Evolutionary conservation across 176 grass and related monocot species (phyloP).

Genomic region (Thinopyrum elongatum): DNA sequence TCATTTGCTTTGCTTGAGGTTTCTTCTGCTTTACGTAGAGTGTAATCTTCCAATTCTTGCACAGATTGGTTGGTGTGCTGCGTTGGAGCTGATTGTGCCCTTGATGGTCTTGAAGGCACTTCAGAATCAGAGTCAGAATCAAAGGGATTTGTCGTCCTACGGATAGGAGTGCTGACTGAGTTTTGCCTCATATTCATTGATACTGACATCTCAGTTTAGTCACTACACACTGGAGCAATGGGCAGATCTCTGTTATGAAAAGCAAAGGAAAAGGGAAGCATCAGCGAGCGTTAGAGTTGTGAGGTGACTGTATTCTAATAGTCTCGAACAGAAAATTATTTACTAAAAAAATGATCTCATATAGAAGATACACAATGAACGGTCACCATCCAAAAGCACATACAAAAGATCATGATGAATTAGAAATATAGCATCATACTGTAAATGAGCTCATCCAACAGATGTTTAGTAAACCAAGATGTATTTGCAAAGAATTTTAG

Average conservation of each 20-base stretch:
- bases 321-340: not conserved
- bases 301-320: not conserved
- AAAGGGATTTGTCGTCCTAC: conserved; percentile 53
- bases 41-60: conserved; percentile 77
- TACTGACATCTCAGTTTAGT: conserved; percentile 40
- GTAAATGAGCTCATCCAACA: not conserved
- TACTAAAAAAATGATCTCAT: not conserved
- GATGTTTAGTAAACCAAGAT: not conserved
- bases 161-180: conserved; percentile 42
- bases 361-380: not conserved
- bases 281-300: conserved; percentile 22
- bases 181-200: conserved; percentile 53
- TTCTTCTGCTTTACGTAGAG: conserved; percentile 57
- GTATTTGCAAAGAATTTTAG: not conserved
- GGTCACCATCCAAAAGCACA: not conserved
- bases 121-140: conserved; percentile 81
- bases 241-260: conserved; percentile 7
- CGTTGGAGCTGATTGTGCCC: conserved; percentile 45
- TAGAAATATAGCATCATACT: not conserved
- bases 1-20: conserved; percentile 74
- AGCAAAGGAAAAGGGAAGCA: not conserved
- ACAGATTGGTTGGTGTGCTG: conserved; percentile 47
- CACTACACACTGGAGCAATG: conserved; percentile 5
- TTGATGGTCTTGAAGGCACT: conserved; percentile 42
- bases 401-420: not conserved